Evolutionary conservation across 1,284 basidiomycete genomes (phyloP).

Genomic region (Malassezia furfur): DNA sequence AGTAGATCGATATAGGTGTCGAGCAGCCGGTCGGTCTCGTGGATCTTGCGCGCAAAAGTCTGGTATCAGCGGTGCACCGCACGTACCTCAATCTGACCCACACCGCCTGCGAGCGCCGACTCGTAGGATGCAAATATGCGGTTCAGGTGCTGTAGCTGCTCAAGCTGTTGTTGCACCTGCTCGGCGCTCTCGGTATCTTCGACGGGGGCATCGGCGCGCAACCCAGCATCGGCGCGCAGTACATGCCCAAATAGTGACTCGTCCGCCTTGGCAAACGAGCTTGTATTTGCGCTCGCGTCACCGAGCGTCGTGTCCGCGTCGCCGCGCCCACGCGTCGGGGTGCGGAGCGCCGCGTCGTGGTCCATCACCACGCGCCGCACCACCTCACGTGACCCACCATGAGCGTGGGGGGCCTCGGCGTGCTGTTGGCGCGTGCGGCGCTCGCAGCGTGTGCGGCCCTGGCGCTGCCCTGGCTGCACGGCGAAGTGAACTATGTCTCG

Average conservation of each 20-base stretch:
- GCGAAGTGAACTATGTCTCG: conserved; percentile 36
- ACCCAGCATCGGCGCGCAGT: conserved; percentile 10
- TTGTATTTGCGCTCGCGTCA: not conserved
- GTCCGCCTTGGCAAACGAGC: conserved; percentile 14
- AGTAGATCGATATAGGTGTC: conserved; percentile 39
- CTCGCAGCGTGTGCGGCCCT: conserved; percentile 23
- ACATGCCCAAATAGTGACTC: conserved; percentile 27
- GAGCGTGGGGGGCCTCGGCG: conserved; percentile 1
- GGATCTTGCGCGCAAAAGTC: conserved; percentile 28
- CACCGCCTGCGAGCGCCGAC: conserved; percentile 25
- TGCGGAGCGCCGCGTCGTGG: conserved; percentile 3
- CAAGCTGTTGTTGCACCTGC: conserved; percentile 28
- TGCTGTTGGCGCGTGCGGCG: conserved; percentile 21
- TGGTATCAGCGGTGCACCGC: not conserved
- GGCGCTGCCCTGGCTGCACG: conserved; percentile 33
- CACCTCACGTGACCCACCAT: conserved; percentile 4
- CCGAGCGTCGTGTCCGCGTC: conserved; percentile 6
- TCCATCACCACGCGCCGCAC: conserved; percentile 1
- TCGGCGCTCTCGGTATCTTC: conserved; percentile 25
- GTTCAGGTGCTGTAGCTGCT: conserved; percentile 35
- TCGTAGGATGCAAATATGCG: conserved; percentile 41
- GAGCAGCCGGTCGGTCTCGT: conserved; percentile 34
- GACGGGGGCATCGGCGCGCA: not conserved
- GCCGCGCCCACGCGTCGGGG: not conserved
- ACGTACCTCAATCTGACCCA: conserved; percentile 38